Percentiles rank a stretch among this genome's conserved stretches.
Conservation (phyloP, 805 yeast species). For the Spathaspora sp. region DNA sequence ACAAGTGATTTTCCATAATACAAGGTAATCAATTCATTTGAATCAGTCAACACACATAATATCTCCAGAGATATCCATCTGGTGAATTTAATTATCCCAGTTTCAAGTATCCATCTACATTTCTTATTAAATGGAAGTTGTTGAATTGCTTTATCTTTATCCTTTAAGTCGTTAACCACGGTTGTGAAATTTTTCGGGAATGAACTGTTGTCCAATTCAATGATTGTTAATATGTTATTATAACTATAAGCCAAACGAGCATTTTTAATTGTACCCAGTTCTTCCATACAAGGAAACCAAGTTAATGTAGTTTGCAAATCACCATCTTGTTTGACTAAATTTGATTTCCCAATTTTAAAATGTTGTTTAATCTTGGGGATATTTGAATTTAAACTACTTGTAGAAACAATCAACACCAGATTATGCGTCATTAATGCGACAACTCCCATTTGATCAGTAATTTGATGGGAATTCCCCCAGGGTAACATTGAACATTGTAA, state of each 20-base stretch:
- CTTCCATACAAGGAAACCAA: constrained; percentile 57
- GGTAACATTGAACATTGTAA: constrained; percentile 50
- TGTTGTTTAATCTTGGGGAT: constrained; percentile 41
- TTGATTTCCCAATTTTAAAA: constrained; percentile 49
- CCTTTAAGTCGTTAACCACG: constrained; percentile 27
- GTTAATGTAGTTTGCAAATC: constrained; percentile 20
- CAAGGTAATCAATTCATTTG: constrained; percentile 7
- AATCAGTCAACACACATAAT: constrained; percentile 18
- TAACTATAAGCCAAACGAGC: constrained; percentile 65
- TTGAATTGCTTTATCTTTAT: constrained; percentile 35
- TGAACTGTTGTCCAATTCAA: constrained; percentile 44
- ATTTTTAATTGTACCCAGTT: constrained; percentile 11
- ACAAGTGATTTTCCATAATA: constrained; percentile 4
- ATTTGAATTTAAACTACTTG: constrained; percentile 34
- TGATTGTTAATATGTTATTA: constrained; percentile 55
- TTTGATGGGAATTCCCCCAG: constrained; percentile 50
- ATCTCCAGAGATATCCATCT: constrained; percentile 49
- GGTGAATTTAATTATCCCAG: constrained; percentile 37
- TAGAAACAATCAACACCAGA: constrained; percentile 50
- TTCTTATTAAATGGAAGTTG: constrained; percentile 21
- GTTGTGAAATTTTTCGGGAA: constrained; percentile 25
- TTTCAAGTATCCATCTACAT: constrained; percentile 16
- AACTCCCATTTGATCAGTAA: constrained; percentile 56
- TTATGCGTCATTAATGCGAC: constrained; percentile 56
- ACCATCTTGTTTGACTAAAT: constrained; percentile 11